phyloP scores from a whole-genome alignment of 257 asterid genomes.

The Salvia miltiorrhiza region DNA sequence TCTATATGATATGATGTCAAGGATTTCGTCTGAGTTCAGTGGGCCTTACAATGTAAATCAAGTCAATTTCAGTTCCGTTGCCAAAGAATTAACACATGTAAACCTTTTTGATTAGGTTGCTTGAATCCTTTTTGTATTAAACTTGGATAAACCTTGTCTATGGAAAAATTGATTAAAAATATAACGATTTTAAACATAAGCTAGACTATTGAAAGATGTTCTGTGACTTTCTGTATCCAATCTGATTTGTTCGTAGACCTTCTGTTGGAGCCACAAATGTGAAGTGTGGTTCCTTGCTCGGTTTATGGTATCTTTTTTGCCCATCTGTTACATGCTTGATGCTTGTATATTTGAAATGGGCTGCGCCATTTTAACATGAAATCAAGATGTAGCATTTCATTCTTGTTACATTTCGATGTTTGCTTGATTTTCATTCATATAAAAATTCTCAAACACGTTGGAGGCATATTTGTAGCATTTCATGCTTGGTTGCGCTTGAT shows the following conservation, averaged over 20 bases:
- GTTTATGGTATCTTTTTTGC: neutral
- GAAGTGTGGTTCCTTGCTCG: neutral
- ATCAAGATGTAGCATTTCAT: neutral
- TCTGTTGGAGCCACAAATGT: neutral
- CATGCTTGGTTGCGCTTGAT: neutral
- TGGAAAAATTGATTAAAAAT: too few species aligned
- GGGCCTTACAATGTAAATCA: neutral
- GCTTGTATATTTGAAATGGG: neutral
- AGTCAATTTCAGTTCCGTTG: neutral
- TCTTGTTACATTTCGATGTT: too few species aligned
- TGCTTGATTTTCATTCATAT: too few species aligned
- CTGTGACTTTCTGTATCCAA: too few species aligned
- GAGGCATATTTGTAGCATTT: neutral
- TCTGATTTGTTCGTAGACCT: neutral
- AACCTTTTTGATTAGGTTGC: neutral
- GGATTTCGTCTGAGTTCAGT: neutral
- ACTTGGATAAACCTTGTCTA: neutral
- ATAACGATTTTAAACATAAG: too few species aligned
- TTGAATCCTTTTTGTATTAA: neutral
- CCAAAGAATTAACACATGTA: neutral
- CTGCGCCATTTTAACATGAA: neutral
- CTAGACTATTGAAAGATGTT: too few species aligned
- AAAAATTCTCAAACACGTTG: too few species aligned
- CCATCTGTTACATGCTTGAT: neutral
- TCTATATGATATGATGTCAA: neutral